Evolutionary conservation across 495 filamentous ascomycete species (phyloP), one percentile per base, ranked within the genome.

Genomic region (Penicillium lividum): DNA sequence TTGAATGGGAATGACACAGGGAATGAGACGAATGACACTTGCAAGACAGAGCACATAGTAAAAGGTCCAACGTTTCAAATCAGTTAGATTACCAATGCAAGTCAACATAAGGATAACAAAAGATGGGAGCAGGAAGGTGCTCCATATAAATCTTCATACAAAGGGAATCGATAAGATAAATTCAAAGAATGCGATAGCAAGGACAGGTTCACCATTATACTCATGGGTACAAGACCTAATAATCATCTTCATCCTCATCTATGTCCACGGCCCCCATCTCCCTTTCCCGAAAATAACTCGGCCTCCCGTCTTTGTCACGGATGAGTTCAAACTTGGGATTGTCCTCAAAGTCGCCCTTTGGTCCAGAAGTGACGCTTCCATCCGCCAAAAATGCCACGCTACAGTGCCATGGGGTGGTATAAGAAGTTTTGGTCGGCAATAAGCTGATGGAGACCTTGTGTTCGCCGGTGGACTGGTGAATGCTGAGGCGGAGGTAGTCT

Each of bases 381-480:
- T 57, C 38, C 13, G 55, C 55, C 28, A 57, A 29, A 25, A 51
- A 36, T 18, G 55, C 55, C 16, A 57, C 55, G 33, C 33, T 29
- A 18, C 55, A 57, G 16, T 57, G 55, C 55, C 47, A 57, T 45
- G 55, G 55, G 47, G 55, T 57, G 5, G 55, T 57, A n/a, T 30
- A 57, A 3, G 47, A 47, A 29, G 55, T 57, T 13, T 51, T 57
- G 0, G 55, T 57, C 31, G 51, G 51, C 47, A 57, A 36, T 13
- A 57, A 29, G 45, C 55, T 51, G 15, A 57, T 57, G 33, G 55
- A 47, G 44, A 57, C 43, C 36, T 57, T 57, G 55, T 28, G 34
- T 29, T 47, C 47, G 31, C 55, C 31, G 5, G 51, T 45, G 11
- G 55, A 57, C 47, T 57, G 47, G 36, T 57, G 55, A 36, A 57